phyloP scores from a whole-genome alignment of 805 yeast genomes.

The Ogataea neopini region DNA sequence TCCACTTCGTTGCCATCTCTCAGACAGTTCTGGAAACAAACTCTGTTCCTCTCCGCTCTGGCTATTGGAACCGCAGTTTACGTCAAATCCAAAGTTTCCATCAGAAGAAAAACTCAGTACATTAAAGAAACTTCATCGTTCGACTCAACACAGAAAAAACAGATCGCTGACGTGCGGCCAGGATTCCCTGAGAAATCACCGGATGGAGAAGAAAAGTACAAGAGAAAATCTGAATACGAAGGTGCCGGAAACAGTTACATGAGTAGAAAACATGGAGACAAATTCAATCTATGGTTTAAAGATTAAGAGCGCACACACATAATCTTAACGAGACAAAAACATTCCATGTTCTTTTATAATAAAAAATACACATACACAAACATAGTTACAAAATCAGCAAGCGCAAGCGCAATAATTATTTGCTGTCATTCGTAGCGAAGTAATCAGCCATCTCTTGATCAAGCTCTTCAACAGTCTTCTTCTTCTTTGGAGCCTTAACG shows the following conservation, averaged over 20 bases:
- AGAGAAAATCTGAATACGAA: constrained; percentile 63
- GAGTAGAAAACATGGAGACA: constrained; percentile 44
- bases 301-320: constrained; percentile 4
- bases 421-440: constrained; percentile 56
- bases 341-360: neutral
- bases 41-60: constrained; percentile 28
- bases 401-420: constrained; percentile 5
- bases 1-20: constrained; percentile 28
- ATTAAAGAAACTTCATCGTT: constrained; percentile 36
- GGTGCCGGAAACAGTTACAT: constrained; percentile 64
- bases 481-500: constrained; percentile 36
- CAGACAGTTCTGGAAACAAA: constrained; percentile 36
- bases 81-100: constrained; percentile 38
- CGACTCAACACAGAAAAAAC: constrained; percentile 30
- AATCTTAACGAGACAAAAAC: neutral
- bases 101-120: constrained; percentile 36
- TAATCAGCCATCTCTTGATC: constrained; percentile 99
- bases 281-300: constrained; percentile 29
- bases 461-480: constrained; percentile 86
- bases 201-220: constrained; percentile 39
- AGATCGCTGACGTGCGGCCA: constrained; percentile 33
- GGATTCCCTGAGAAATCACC: constrained; percentile 35
- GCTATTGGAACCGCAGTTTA: constrained; percentile 37
- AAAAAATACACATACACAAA: neutral
- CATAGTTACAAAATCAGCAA: neutral